These are phyloP conservation scores for Artemisia argyi DNA, from an alignment of 129 eudicot genomes.

Conservation along the genomic window DNA sequence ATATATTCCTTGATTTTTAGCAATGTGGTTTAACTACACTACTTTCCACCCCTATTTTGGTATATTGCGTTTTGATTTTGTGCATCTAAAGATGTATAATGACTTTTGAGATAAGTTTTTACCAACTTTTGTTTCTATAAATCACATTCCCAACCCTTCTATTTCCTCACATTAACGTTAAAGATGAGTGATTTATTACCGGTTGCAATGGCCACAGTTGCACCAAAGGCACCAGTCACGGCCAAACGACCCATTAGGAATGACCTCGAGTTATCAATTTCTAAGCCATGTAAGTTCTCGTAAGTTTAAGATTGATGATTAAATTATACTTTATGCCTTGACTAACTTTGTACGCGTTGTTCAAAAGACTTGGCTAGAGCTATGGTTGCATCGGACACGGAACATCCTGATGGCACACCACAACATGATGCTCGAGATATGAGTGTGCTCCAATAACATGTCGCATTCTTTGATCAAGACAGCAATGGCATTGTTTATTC, in stretches of 20 bases:
- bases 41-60: no score
- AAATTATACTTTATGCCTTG: neutral
- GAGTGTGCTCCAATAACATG: conserved; percentile 59
- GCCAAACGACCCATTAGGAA: conserved; percentile 40
- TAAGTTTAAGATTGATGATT: no score
- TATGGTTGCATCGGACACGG: conserved; percentile 40
- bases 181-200: neutral
- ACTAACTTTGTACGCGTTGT: neutral
- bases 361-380: conserved; percentile 48
- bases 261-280: conserved; percentile 18
- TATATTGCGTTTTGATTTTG: no score
- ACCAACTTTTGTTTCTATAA: conserved; percentile 12
- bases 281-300: no score
- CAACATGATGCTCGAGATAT: conserved; percentile 28
- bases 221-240: conserved; percentile 48
- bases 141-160: neutral
- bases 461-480: conserved; percentile 51
- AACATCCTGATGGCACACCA: conserved; percentile 44
- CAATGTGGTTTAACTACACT: no score
- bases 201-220: conserved; percentile 30
- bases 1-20: no score
- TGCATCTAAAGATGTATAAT: no score
- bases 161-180: neutral
- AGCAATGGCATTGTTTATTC: conserved; percentile 53
- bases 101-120: neutral